phyloP scores from a whole-genome alignment of 2,329 filamentous ascomycete genomes.

The Ophiostoma himal-ulmi region DNA sequence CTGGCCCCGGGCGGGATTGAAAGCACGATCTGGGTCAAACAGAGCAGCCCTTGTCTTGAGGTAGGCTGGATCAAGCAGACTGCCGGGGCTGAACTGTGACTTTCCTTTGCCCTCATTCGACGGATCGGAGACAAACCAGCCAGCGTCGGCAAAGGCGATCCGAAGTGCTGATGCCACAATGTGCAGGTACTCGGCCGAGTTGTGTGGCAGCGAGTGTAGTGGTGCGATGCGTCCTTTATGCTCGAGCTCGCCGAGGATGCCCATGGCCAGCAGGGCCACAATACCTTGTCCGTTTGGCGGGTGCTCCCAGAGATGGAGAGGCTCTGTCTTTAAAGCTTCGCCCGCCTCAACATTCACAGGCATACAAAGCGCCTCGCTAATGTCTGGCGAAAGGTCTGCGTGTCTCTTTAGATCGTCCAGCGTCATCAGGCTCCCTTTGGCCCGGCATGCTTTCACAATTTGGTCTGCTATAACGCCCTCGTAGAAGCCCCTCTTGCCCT shows the following conservation, averaged over 20 bases:
- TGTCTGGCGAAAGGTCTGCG: constrained; percentile 36
- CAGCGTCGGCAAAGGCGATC: constrained; percentile 81
- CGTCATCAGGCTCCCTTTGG: constrained; percentile 68
- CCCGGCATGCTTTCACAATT: constrained; percentile 67
- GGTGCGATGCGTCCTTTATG: constrained; percentile 64
- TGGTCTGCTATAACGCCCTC: constrained; percentile 72
- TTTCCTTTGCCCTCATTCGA: not conserved
- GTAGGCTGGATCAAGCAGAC: constrained; percentile 63
- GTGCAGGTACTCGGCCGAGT: constrained; percentile 72
- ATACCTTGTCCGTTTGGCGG: constrained; percentile 94
- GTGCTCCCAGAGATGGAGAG: constrained; percentile 83
- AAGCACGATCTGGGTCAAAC: constrained; percentile 55
- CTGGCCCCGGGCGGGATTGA: constrained; percentile 41
- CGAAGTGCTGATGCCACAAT: constrained; percentile 80
- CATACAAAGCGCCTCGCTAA: constrained; percentile 59
- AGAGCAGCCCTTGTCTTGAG: constrained; percentile 61
- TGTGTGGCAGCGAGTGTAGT: constrained; percentile 67
- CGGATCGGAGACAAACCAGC: constrained; percentile 84
- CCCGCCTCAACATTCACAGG: constrained; percentile 68
- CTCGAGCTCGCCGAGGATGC: constrained; percentile 81
- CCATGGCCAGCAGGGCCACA: constrained; percentile 84
- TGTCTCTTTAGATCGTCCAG: constrained; percentile 75
- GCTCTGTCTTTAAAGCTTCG: constrained; percentile 59
- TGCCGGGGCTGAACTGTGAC: constrained; percentile 25
- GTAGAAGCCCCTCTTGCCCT: constrained; percentile 88